phyloP scores from a whole-genome alignment of 2,329 filamentous ascomycete genomes.

The Xylariaceae sp. region DNA sequence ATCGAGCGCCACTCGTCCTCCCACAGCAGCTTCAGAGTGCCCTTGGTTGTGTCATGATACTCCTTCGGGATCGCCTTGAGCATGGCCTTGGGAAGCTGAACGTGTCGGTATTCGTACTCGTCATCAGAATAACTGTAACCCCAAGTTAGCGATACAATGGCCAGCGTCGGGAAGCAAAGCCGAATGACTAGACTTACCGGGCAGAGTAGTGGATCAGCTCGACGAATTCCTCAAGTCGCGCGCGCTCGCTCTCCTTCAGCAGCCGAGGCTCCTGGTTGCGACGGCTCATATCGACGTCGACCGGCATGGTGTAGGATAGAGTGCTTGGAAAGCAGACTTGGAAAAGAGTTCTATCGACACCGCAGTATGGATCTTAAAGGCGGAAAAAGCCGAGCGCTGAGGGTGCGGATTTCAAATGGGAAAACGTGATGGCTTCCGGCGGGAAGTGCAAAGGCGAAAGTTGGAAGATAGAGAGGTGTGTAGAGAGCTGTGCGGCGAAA shows the following conservation, averaged over 20 bases:
- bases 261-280: slow-evolving; percentile 83
- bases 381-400: neutral
- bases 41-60: slow-evolving; percentile 83
- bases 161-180: neutral
- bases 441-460: slow-evolving; percentile 3
- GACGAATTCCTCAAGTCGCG: slow-evolving; percentile 82
- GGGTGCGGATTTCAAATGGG: neutral
- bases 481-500: neutral
- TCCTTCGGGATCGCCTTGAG: slow-evolving; percentile 94
- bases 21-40: slow-evolving; percentile 93
- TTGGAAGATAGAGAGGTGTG: neutral
- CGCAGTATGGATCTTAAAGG: neutral
- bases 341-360: neutral
- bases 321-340: neutral
- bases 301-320: slow-evolving; percentile 23
- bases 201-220: slow-evolving; percentile 94
- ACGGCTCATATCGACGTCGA: slow-evolving; percentile 74
- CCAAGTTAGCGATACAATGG: slow-evolving; percentile 6
- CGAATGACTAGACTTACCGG: slow-evolving; percentile 53
- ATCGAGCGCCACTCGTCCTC: slow-evolving; percentile 97
- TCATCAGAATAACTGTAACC: slow-evolving; percentile 76
- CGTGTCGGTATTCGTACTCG: slow-evolving; percentile 94
- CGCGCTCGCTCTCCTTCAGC: slow-evolving; percentile 75
- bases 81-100: slow-evolving; percentile 97
- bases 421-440: neutral